phyloP scores from a whole-genome alignment of 345 rosid genomes.

The Brassica juncea region DNA sequence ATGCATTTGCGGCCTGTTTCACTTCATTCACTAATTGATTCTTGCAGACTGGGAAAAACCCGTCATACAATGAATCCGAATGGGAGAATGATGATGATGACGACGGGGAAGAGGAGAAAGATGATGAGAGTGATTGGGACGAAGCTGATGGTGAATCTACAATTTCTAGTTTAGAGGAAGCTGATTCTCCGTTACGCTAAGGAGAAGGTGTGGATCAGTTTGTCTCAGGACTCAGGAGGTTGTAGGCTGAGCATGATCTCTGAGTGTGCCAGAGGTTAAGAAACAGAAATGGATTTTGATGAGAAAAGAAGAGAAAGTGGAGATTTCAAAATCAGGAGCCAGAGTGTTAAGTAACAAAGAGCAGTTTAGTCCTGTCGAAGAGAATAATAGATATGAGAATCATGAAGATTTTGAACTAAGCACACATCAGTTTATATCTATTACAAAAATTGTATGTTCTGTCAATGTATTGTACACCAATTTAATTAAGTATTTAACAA shows the following conservation, averaged over 20 bases:
- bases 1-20: neutral
- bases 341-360: neutral
- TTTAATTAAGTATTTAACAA: neutral
- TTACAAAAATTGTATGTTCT: slow-evolving; percentile 4
- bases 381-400: too few species aligned
- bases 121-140: slow-evolving; percentile 44
- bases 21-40: slow-evolving; percentile 17
- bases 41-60: slow-evolving; percentile 19
- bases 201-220: neutral
- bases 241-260: slow-evolving; percentile 17
- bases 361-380: too few species aligned
- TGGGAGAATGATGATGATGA: slow-evolving; percentile 53
- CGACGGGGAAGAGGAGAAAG: slow-evolving; percentile 37
- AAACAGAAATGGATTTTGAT: slow-evolving; percentile 13
- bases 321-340: neutral
- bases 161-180: slow-evolving; percentile 46
- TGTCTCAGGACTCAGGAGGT: slow-evolving; percentile 7
- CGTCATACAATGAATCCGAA: slow-evolving; percentile 32
- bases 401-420: too few species aligned
- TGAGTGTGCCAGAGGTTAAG: slow-evolving; percentile 2
- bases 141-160: slow-evolving; percentile 47
- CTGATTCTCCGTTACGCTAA: slow-evolving; percentile 19
- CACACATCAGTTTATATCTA: neutral
- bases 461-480: slow-evolving; percentile 26
- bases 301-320: slow-evolving; percentile 2